A percentile compares a stretch with the other conserved stretches of the same genome.
These are phyloP conservation scores for Dioscorea cayenensis DNA, from an alignment of 116 monocot genomes.

Conservation along the genomic window DNA sequence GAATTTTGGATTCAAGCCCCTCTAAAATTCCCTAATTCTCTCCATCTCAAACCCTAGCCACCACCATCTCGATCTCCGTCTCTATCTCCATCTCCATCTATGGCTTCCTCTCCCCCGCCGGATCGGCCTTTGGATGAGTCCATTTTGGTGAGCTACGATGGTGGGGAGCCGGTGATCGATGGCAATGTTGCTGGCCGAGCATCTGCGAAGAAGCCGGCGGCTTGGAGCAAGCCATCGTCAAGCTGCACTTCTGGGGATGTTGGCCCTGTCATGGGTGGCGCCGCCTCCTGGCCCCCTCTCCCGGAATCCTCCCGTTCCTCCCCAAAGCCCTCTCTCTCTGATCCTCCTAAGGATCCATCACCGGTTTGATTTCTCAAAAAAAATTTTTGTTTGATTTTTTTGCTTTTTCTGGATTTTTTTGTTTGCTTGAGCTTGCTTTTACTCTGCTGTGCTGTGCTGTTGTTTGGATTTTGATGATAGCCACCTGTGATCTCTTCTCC, in stretches of 20 bases:
- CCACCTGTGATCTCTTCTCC: background rate
- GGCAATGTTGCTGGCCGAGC: background rate
- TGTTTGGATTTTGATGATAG: conserved; percentile 1
- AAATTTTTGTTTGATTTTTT: too few species aligned
- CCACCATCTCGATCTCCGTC: too few species aligned
- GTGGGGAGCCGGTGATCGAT: too few species aligned
- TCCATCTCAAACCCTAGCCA: too few species aligned
- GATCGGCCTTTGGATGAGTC: too few species aligned
- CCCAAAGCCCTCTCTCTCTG: background rate
- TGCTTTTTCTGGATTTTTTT: too few species aligned
- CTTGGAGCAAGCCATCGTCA: background rate
- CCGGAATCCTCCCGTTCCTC: background rate
- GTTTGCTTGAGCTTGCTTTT: too few species aligned
- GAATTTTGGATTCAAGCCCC: too few species aligned
- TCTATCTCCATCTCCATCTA: too few species aligned
- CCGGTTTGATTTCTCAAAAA: background rate
- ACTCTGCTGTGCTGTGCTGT: background rate
- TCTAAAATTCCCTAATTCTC: too few species aligned
- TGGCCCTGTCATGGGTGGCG: background rate
- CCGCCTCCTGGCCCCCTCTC: background rate
- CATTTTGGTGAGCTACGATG: too few species aligned
- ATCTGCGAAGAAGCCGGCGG: background rate
- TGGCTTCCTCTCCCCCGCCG: too few species aligned
- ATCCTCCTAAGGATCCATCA: background rate
- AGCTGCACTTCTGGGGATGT: background rate